A percentile compares a stretch with the other conserved stretches of the same genome.
Evolutionary conservation across 2,329 filamentous ascomycete species (phyloP).

Genomic region (Claviceps humidiphila): DNA sequence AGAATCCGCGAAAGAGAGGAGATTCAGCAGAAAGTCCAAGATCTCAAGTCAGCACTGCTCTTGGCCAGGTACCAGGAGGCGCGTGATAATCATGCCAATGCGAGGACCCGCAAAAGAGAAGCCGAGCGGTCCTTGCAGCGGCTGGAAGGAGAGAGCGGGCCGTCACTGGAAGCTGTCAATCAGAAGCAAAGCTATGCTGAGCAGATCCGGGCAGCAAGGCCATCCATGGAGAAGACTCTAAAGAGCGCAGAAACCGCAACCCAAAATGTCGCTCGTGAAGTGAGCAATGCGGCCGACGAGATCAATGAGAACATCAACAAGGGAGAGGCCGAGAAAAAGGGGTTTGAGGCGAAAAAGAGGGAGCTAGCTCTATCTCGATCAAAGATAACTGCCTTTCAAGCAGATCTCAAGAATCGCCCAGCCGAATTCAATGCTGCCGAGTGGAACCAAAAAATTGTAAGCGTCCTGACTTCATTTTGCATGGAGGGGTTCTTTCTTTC

Average conservation of each 20-base stretch:
- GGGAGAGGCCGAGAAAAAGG: slow-evolving; percentile 37
- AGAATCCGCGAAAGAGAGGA: slow-evolving; percentile 63
- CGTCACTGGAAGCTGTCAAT: slow-evolving; percentile 55
- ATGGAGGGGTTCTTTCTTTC: background rate
- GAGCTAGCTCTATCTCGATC: slow-evolving; percentile 37
- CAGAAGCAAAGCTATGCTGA: slow-evolving; percentile 54
- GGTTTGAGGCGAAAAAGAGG: slow-evolving; percentile 35
- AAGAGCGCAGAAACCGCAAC: slow-evolving; percentile 39
- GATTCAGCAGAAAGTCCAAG: slow-evolving; percentile 48
- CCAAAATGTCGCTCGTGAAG: slow-evolving; percentile 28
- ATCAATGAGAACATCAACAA: slow-evolving; percentile 30
- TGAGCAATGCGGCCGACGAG: slow-evolving; percentile 21
- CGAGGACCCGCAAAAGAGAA: slow-evolving; percentile 41
- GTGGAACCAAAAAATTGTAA: slow-evolving; percentile 61
- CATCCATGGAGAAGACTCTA: slow-evolving; percentile 39
- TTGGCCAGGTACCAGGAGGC: slow-evolving; percentile 51
- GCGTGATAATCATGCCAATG: slow-evolving; percentile 30
- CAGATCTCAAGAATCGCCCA: slow-evolving; percentile 46
- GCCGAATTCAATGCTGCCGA: slow-evolving; percentile 54
- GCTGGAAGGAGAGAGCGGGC: slow-evolving; percentile 47
- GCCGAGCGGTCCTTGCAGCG: slow-evolving; percentile 44
- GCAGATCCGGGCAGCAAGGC: slow-evolving; percentile 41
- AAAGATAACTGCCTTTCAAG: slow-evolving; percentile 50
- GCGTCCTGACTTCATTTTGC: slow-evolving; percentile 16
- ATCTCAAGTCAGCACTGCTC: slow-evolving; percentile 52